These are phyloP conservation scores for Globisporangium abappressorium DNA, from an alignment of 352 stramenopile genomes.

Conservation along the genomic window DNA sequence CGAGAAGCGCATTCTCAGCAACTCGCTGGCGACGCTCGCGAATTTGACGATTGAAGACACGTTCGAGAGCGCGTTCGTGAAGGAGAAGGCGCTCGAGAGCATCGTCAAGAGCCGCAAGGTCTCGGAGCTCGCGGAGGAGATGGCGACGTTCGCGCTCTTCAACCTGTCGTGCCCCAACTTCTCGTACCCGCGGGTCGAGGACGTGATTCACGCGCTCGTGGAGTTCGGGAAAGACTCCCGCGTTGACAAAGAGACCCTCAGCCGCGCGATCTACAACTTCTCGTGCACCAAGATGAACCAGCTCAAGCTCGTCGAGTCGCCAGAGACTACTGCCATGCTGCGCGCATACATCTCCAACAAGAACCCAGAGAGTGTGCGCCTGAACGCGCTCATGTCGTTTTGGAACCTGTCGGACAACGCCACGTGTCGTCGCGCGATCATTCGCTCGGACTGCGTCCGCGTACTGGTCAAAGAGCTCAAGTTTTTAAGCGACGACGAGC, in stretches of 20 bases:
- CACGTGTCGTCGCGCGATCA: constrained; percentile 43
- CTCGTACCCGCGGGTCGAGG: constrained; percentile 64
- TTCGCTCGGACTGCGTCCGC: constrained; percentile 40
- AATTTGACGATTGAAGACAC: constrained; percentile 77
- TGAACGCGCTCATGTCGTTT: constrained; percentile 29
- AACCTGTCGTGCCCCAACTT: constrained; percentile 67
- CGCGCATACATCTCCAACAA: constrained; percentile 26
- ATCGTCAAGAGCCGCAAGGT: constrained; percentile 50
- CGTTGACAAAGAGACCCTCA: constrained; percentile 43
- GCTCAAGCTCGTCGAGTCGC: constrained; percentile 51
- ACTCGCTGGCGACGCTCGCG: constrained; percentile 39
- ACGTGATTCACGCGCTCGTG: constrained; percentile 56
- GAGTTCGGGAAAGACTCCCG: constrained; percentile 42
- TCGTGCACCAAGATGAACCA: constrained; percentile 62
- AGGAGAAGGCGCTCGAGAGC: constrained; percentile 68
- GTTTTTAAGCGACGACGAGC: constrained; percentile 24
- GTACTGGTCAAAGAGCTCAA: constrained; percentile 45
- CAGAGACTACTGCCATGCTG: constrained; percentile 40
- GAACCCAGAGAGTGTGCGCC: constrained; percentile 28
- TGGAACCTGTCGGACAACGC: constrained; percentile 57
- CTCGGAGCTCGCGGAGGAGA: constrained; percentile 30
- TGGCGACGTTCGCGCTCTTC: constrained; percentile 55
- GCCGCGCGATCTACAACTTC: constrained; percentile 66
- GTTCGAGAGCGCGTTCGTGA: constrained; percentile 60
- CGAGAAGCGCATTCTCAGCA: constrained; percentile 12